Base-by-base conservation (phyloP, 129 eudicot genomes). In the Centrapalus pauciflorus region DNA sequence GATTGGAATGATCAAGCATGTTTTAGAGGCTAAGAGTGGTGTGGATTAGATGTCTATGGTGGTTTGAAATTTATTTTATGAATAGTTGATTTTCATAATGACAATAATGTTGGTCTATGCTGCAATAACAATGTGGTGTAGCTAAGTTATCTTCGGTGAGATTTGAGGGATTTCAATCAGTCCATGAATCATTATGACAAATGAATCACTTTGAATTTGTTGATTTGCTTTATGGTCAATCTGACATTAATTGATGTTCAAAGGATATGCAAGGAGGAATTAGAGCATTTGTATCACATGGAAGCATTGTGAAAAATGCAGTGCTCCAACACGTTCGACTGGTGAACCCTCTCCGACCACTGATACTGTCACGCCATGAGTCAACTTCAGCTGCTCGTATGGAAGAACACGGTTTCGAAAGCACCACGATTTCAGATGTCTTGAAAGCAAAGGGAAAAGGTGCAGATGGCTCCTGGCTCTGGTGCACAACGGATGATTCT, bases 381-480 rank as follows among this genome's bases (percentile, higher is more conserved):
- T 79, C 99, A 17, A 76, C 85, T 56, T 75, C 88, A 5, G 71
- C 95, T 60, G 97, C 97, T 38, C 86, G 83, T 19, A 89, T 94
- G 1, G 99, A 94, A 75, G 99, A 94, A 66, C 95, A 87, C 25
- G 99, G 99, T 30, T 94, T 94, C 37, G 99, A 94, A 55, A 94
- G 97, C 83, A 89, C 99, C 77, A 94, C 80, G 0, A 94, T 94
- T 64, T 76, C 97, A 2, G 99, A 94, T 73, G 71, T 94, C 35
- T 68, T 89, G 76, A 80, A 78, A 40, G 84, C 69, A 55, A 94
- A 94, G 67, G 99, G 99, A 24, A 86, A 94, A 77, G 66, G 83
- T 40, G 96, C 96, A 4, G 99, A 94, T 77, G 99, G 99, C 7
- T 94, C 99, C 34, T 94, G 99, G 99, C 99, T 94, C 43, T 94